Percentiles rank a stretch among this genome's conserved stretches.
These are phyloP conservation scores for Dothideomycetidae sp. DNA, from an alignment of 2,329 filamentous ascomycete genomes.

Conservation along the genomic window DNA sequence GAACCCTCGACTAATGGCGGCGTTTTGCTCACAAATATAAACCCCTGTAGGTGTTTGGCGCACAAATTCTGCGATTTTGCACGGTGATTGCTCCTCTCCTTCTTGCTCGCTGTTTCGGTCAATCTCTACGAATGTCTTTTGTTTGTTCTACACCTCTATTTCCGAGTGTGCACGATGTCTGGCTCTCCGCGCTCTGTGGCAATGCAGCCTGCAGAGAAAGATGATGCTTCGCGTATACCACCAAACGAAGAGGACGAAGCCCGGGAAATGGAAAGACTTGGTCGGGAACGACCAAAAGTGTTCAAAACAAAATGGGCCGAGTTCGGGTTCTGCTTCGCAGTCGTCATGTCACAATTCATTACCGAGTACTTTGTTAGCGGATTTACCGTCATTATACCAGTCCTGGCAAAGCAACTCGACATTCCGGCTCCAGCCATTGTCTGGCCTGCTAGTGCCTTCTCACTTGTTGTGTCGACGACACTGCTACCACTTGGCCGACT, in stretches of 20 bases:
- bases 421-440: constrained; percentile 14
- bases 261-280: constrained; percentile 5
- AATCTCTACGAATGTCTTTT: no score
- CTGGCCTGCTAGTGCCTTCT: constrained; percentile 24
- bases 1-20: neutral
- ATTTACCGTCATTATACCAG: constrained; percentile 23
- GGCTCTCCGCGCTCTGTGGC: no score
- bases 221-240: neutral
- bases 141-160: no score
- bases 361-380: constrained; percentile 26
- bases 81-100: no score
- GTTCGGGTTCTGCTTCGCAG: constrained; percentile 23
- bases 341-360: constrained; percentile 24
- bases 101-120: no score
- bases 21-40: no score
- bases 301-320: constrained; percentile 17
- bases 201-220: neutral
- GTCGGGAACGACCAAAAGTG: constrained; percentile 8
- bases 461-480: constrained; percentile 21
- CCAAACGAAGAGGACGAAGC: constrained; percentile 5
- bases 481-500: constrained; percentile 22
- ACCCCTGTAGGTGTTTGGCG: no score
- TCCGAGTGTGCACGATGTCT: no score
- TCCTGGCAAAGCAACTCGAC: constrained; percentile 13
- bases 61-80: no score